Conservation (phyloP, 495 filamentous ascomycete genomes). For the Podospora fimiseda region DNA sequence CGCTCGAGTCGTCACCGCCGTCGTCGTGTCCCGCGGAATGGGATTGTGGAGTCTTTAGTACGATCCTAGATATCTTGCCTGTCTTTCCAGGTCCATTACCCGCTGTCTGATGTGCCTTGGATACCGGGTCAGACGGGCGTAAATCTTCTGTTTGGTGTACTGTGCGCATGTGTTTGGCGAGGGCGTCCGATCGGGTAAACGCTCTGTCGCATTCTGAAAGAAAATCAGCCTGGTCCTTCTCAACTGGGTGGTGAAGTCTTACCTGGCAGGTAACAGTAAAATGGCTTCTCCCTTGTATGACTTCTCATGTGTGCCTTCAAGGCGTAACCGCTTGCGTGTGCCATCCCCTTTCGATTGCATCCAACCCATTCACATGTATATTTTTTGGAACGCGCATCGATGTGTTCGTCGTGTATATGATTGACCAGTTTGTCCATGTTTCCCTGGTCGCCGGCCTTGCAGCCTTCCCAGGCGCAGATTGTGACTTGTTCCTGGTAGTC, state of each 20-base stretch:
- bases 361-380: slow-evolving; percentile 95
- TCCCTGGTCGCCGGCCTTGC: slow-evolving; percentile 66
- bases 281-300: slow-evolving; percentile 96
- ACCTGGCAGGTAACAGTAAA: slow-evolving; percentile 94
- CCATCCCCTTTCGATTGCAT: slow-evolving; percentile 76
- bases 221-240: no score
- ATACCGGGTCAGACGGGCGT: slow-evolving; percentile 78
- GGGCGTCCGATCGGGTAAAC: slow-evolving; percentile 92
- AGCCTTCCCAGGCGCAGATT: slow-evolving; percentile 83
- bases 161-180: slow-evolving; percentile 97
- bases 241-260: no score
- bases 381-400: slow-evolving; percentile 61
- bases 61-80: slow-evolving; percentile 57
- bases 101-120: slow-evolving; percentile 59
- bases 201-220: slow-evolving; percentile 97
- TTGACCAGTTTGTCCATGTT: slow-evolving; percentile 93
- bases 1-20: slow-evolving; percentile 44
- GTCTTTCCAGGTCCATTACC: slow-evolving; percentile 44
- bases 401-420: slow-evolving; percentile 91
- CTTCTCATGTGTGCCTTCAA: slow-evolving; percentile 95
- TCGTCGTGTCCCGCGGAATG: slow-evolving; percentile 51
- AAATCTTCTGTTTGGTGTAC: slow-evolving; percentile 95
- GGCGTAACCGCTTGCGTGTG: slow-evolving; percentile 92
- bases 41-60: slow-evolving; percentile 50
- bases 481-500: slow-evolving; percentile 87